These are phyloP conservation scores for Sporothrix dimorphospora DNA, from an alignment of 2,329 filamentous ascomycete species.

Conservation along the genomic window DNA sequence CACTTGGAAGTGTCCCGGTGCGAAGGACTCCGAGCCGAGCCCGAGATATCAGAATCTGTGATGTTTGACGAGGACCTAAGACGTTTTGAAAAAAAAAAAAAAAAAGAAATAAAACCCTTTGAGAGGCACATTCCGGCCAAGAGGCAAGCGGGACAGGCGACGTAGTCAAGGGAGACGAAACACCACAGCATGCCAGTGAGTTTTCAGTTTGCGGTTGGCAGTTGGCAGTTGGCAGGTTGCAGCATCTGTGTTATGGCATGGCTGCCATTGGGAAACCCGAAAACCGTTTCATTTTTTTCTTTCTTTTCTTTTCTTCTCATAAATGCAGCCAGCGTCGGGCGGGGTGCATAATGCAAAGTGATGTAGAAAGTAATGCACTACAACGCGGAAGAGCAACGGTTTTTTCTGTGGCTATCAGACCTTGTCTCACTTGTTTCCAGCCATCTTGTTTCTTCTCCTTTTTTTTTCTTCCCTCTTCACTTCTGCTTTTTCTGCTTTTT, in stretches of 20 bases:
- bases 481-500: not conserved
- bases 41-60: conserved; percentile 4
- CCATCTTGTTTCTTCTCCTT: not conserved
- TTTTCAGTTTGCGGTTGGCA: no score
- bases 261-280: not conserved
- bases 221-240: no score
- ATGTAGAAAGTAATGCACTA: conserved; percentile 2
- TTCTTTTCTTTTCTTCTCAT: not conserved
- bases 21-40: not conserved
- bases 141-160: not conserved
- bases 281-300: not conserved
- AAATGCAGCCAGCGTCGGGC: not conserved
- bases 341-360: conserved; percentile 14
- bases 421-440: not conserved
- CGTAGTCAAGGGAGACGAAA: conserved; percentile 8
- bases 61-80: not conserved
- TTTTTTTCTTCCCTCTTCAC: not conserved
- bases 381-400: not conserved
- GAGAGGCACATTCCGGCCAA: not conserved
- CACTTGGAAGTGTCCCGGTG: not conserved
- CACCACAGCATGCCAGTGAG: conserved; percentile 14
- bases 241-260: not conserved
- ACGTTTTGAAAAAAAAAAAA: no score
- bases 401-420: conserved; percentile 12
- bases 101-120: no score